Evolutionary conservation across 2,329 filamentous ascomycete species (phyloP).

Genomic region (Botrytis deweyae): DNA sequence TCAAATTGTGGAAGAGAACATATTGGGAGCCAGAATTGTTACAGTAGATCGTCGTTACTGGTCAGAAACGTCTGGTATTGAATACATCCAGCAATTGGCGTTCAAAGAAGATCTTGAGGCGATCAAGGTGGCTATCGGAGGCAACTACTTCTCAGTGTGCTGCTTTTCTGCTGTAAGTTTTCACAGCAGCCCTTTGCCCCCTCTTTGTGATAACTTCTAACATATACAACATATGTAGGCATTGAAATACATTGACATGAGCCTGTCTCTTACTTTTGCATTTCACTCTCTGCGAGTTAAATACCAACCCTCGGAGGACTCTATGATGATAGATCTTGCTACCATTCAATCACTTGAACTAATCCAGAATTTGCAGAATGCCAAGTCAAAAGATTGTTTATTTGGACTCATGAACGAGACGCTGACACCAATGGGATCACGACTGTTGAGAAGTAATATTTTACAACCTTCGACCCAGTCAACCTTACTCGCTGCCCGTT

Average conservation of each 20-base stretch:
- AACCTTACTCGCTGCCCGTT: constrained; percentile 67
- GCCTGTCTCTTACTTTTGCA: constrained; percentile 66
- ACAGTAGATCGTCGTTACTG: constrained; percentile 76
- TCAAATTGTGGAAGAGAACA: constrained; percentile 70
- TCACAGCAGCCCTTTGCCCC: neutral
- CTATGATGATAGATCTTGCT: constrained; percentile 93
- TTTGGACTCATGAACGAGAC: constrained; percentile 86
- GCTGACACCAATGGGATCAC: constrained; percentile 80
- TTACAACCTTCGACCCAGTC: constrained; percentile 79
- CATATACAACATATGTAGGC: constrained; percentile 50
- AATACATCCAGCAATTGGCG: constrained; percentile 76
- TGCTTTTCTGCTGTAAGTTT: constrained; percentile 77
- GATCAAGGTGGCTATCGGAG: constrained; percentile 73
- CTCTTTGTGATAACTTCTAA: constrained; percentile 16
- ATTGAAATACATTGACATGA: constrained; percentile 76
- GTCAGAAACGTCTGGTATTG: constrained; percentile 75
- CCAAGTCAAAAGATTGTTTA: constrained; percentile 77
- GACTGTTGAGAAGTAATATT: constrained; percentile 80
- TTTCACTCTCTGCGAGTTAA: constrained; percentile 80
- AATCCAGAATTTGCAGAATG: constrained; percentile 78
- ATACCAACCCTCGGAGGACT: constrained; percentile 84
- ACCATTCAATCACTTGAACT: constrained; percentile 86
- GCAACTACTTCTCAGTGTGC: constrained; percentile 84
- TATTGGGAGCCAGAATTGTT: constrained; percentile 60
- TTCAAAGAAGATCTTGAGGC: constrained; percentile 78